These are phyloP conservation scores for Tolypocladium inflatum DNA, from an alignment of 2,329 filamentous ascomycete genomes.

Conservation along the genomic window DNA sequence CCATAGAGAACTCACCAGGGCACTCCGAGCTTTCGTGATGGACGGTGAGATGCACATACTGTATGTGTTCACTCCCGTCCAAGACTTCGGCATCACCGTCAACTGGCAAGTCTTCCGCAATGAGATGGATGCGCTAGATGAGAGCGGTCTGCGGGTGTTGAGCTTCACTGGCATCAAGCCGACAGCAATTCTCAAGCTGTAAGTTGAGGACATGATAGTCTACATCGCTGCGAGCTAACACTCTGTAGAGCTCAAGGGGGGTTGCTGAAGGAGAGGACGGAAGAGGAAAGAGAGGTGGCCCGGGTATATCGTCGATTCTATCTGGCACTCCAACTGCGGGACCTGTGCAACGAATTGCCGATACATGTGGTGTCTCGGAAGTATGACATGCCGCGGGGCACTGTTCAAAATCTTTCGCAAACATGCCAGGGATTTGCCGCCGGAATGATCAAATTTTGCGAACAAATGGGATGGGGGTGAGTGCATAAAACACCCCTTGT, in stretches of 20 bases:
- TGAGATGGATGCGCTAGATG: constrained; percentile 60
- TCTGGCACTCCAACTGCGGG: constrained; percentile 65
- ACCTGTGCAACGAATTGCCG: constrained; percentile 68
- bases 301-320: constrained; percentile 66
- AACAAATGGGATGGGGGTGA: constrained; percentile 64
- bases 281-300: constrained; percentile 49
- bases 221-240: constrained; percentile 6
- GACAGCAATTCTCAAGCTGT: constrained; percentile 58
- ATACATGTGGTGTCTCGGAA: constrained; percentile 60
- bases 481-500: constrained; percentile 8
- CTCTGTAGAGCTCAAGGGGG: constrained; percentile 54
- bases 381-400: constrained; percentile 60
- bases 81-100: constrained; percentile 44
- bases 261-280: constrained; percentile 50
- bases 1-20: constrained; percentile 56
- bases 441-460: constrained; percentile 71
- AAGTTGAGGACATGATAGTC: constrained; percentile 13
- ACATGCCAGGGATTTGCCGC: constrained; percentile 71
- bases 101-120: constrained; percentile 67
- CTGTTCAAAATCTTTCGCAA: constrained; percentile 63
- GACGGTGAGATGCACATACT: constrained; percentile 73
- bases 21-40: constrained; percentile 66
- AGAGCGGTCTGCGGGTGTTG: constrained; percentile 61
- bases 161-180: constrained; percentile 60
- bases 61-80: constrained; percentile 68